A percentile compares a stretch with the other conserved stretches of the same genome.
Evolutionary conservation across 2,329 filamentous ascomycete species (phyloP).

Genomic region (Penicillium frequentans): DNA sequence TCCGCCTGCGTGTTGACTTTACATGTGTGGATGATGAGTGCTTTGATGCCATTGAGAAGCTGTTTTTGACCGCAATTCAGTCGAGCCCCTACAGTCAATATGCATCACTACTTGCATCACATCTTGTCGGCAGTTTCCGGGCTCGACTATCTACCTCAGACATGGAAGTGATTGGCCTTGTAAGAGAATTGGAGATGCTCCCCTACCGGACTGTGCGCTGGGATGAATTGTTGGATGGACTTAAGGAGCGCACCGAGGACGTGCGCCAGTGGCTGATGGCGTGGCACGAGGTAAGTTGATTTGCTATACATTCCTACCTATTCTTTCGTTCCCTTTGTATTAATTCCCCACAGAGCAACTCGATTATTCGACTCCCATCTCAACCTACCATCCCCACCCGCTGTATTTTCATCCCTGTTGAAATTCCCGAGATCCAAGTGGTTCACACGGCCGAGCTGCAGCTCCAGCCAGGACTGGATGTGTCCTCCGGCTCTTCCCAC

Average conservation of each 20-base stretch:
- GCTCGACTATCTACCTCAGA: slow-evolving; percentile 49
- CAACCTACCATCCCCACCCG: slow-evolving; percentile 46
- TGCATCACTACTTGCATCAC: slow-evolving; percentile 52
- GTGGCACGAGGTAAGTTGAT: slow-evolving; percentile 56
- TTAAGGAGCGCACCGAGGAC: slow-evolving; percentile 47
- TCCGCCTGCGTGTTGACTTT: slow-evolving; percentile 70
- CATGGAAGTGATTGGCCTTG: slow-evolving; percentile 56
- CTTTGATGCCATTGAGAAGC: slow-evolving; percentile 45
- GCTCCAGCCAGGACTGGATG: slow-evolving; percentile 27
- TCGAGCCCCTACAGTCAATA: slow-evolving; percentile 49
- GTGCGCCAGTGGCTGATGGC: slow-evolving; percentile 53
- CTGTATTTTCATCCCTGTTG: slow-evolving; percentile 83
- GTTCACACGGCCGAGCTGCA: slow-evolving; percentile 68
- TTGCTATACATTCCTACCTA: neutral
- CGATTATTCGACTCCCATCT: slow-evolving; percentile 31
- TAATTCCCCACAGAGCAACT: slow-evolving; percentile 30
- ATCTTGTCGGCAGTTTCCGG: slow-evolving; percentile 50
- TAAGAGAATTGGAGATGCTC: slow-evolving; percentile 53
- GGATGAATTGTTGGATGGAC: slow-evolving; percentile 51
- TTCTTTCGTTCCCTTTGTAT: slow-evolving; percentile 15
- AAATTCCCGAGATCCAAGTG: slow-evolving; percentile 79
- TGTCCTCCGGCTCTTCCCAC: slow-evolving; percentile 29
- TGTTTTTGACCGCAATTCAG: slow-evolving; percentile 50
- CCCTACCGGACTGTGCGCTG: slow-evolving; percentile 55
- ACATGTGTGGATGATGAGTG: slow-evolving; percentile 75